A percentile compares a stretch with the other conserved stretches of the same genome.
These are phyloP conservation scores for Neopestalotiopsis rosae DNA, from an alignment of 2,329 filamentous ascomycete species.

Conservation along the genomic window DNA sequence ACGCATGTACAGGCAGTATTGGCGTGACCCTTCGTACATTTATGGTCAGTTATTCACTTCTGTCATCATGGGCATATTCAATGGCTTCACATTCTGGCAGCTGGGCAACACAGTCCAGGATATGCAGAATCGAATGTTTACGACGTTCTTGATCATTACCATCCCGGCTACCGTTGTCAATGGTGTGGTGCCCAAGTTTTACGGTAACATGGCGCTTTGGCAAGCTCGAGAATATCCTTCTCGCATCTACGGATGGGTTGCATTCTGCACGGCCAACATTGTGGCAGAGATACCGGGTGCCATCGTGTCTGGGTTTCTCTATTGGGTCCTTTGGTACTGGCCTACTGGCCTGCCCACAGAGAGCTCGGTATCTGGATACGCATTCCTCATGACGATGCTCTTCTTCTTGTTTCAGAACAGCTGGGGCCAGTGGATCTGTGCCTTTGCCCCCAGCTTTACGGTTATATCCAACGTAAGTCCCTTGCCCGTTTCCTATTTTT, in stretches of 20 bases:
- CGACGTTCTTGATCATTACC: slow-evolving; percentile 67
- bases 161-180: slow-evolving; percentile 77
- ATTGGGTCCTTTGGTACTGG: slow-evolving; percentile 80
- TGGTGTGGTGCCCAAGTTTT: slow-evolving; percentile 78
- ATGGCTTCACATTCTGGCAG: slow-evolving; percentile 49
- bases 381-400: slow-evolving; percentile 78
- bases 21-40: slow-evolving; percentile 88
- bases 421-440: slow-evolving; percentile 86
- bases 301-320: slow-evolving; percentile 67
- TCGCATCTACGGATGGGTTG: slow-evolving; percentile 78
- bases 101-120: slow-evolving; percentile 69
- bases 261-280: slow-evolving; percentile 76
- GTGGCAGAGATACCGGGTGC: slow-evolving; percentile 75
- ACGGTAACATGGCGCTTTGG: slow-evolving; percentile 74
- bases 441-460: slow-evolving; percentile 79
- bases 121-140: slow-evolving; percentile 82
- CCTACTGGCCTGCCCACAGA: slow-evolving; percentile 72
- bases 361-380: slow-evolving; percentile 71
- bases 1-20: slow-evolving; percentile 90
- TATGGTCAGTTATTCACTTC: slow-evolving; percentile 77
- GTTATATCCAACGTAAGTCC: slow-evolving; percentile 70
- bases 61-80: slow-evolving; percentile 14
- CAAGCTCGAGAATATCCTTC: slow-evolving; percentile 75
- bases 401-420: slow-evolving; percentile 78
- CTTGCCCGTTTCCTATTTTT: slow-evolving; percentile 9